Evolutionary conservation across 2,329 filamentous ascomycete species (phyloP).

Genomic region (Paracoccidioides lutzii): DNA sequence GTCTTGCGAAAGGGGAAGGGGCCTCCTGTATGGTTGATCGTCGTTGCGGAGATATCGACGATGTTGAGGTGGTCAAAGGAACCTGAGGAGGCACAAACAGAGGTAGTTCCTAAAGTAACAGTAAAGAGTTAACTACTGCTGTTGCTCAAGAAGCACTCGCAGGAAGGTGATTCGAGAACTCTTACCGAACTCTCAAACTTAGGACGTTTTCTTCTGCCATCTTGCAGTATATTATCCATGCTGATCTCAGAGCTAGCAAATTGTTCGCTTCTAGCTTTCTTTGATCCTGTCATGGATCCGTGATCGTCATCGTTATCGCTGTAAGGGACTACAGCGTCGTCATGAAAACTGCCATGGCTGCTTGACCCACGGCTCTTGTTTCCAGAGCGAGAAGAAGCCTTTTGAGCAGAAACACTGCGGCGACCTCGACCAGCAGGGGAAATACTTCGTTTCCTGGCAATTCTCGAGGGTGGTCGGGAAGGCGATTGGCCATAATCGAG

Average conservation of each 20-base stretch:
- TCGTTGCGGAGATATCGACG: conserved; percentile 86
- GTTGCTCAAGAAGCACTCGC: not conserved
- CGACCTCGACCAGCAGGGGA: conserved; percentile 61
- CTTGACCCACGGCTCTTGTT: conserved; percentile 56
- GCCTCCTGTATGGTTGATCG: conserved; percentile 61
- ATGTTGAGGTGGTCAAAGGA: conserved; percentile 86
- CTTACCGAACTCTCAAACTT: conserved; percentile 96
- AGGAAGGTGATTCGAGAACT: conserved; percentile 12
- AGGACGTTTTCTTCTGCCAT: conserved; percentile 83
- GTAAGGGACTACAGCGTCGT: conserved; percentile 63
- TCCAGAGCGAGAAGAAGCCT: conserved; percentile 52
- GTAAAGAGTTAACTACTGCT: conserved; percentile 7
- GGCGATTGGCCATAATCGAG: conserved; percentile 48
- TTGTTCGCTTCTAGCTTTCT: conserved; percentile 66
- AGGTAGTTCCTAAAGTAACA: conserved; percentile 63
- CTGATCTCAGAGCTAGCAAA: conserved; percentile 94
- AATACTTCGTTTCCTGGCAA: conserved; percentile 62
- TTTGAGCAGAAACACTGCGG: conserved; percentile 68
- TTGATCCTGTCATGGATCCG: conserved; percentile 56
- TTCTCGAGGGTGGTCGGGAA: conserved; percentile 56
- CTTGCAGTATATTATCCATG: conserved; percentile 94
- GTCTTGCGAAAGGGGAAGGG: conserved; percentile 60
- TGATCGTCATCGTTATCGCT: conserved; percentile 78
- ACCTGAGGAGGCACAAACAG: conserved; percentile 91
- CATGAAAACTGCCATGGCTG: conserved; percentile 45